Percentiles rank a stretch among this genome's conserved stretches.
These are phyloP conservation scores for Trypanosoma mega DNA, from an alignment of 208 protist species.

Conservation along the genomic window DNA sequence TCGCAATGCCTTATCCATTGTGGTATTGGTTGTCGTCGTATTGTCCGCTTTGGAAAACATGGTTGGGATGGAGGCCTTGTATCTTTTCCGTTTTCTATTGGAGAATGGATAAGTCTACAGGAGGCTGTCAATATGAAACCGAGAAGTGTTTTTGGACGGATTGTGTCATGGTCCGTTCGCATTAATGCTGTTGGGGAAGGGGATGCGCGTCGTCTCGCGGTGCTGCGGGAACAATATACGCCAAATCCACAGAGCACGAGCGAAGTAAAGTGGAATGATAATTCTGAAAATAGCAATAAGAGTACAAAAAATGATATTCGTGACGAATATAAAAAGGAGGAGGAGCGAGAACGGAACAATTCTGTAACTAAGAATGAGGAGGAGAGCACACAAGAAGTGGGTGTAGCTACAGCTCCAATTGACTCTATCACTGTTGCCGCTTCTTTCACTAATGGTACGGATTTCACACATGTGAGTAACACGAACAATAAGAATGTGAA, in stretches of 20 bases:
- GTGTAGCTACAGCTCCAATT: too few species aligned
- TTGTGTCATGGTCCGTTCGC: conserved; percentile 4
- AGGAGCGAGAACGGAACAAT: too few species aligned
- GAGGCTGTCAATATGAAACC: background rate
- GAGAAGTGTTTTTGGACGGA: background rate
- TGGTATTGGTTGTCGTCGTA: conserved; percentile 2
- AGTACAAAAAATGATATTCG: conserved; percentile 1
- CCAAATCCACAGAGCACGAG: background rate
- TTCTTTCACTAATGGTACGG: too few species aligned
- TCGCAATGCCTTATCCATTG: background rate
- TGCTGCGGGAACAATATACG: background rate
- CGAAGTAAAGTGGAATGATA: too few species aligned
- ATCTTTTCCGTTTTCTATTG: conserved; percentile 4
- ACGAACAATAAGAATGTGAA: too few species aligned
- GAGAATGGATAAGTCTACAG: conserved; percentile 1
- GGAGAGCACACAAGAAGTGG: too few species aligned
- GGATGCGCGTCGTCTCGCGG: background rate
- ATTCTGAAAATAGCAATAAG: conserved; percentile 3
- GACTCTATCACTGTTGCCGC: too few species aligned
- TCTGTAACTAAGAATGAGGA: too few species aligned
- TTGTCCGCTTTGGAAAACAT: conserved; percentile 4
- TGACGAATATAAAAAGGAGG: too few species aligned
- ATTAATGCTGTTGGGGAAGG: conserved; percentile 1
- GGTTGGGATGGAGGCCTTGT: background rate
- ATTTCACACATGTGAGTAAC: too few species aligned